Base-by-base conservation (phyloP, 2,329 filamentous ascomycete genomes). In the Xylaria polymorpha region DNA sequence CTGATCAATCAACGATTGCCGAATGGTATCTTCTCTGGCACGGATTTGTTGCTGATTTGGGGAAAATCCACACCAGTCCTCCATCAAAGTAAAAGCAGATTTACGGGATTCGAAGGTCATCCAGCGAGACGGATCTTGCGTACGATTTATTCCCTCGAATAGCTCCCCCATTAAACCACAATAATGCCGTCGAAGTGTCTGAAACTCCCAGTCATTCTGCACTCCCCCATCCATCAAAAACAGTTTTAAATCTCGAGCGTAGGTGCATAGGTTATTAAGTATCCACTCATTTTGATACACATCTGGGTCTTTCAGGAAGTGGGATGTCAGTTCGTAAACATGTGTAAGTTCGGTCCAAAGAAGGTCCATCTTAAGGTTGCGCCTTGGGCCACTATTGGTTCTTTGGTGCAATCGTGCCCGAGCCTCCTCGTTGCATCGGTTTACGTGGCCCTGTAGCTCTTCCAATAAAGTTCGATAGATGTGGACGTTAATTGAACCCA, bases 1-100 rank as follows among this genome's bases (percentile, higher is more conserved):
- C 64, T 94, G 91, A 61, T 95, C 90, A 43, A 97, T 90, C 73
- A 96, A 86, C 2, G 92, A 93, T 74, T 94, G 92, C 51, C 93
- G 88, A 91, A 98, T 97, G 43, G 88, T 92, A 70, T 97, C 92
- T 80, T 98, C 94, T 70, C 94, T 87, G 67, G 91, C 90, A 5
- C 91, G 88, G 48, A 97, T 92, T 72, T 97, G 92, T 15, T 83
- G 85, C 78, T 97, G 94, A 72, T 98, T 97, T 0, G 94, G 94
- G 8, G 94, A 97, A 79, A 97, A 98, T 2, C 96, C 96, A 78
- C 96, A 99, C 97, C 97, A 99, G 73, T 98, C 95, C 80, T 99
- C 96, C 94, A 99, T 98, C 57, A 99, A 83, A 0, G 94, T 91
- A 77, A 99, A 99, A 0, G 95, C 92, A 5, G 96, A 98, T 78